A percentile compares a stretch with the other conserved stretches of the same genome.
Evolutionary conservation across 768 basidiomycete species (phyloP).

Genomic region (Hebeloma cylindrosporum): DNA sequence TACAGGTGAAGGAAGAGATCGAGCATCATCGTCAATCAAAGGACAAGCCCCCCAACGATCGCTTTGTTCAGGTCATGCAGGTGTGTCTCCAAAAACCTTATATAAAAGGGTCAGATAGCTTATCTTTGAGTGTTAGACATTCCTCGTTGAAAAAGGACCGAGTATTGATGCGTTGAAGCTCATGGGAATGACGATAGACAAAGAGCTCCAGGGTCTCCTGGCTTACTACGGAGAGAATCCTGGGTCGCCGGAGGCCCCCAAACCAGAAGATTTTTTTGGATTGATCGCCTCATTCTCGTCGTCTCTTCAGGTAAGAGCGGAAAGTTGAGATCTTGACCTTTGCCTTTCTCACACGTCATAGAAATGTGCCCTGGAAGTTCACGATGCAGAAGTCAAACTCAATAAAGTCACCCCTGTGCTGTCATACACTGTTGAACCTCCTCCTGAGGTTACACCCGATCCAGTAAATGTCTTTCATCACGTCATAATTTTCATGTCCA

Average conservation of each 20-base stretch:
- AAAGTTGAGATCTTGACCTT: background rate
- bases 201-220: conserved; percentile 60
- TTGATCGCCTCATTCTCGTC: conserved; percentile 74
- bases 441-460: conserved; percentile 23
- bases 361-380: conserved; percentile 73
- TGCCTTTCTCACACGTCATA: conserved; percentile 26
- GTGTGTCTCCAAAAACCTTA: conserved; percentile 32
- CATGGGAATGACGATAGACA: conserved; percentile 55
- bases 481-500: background rate
- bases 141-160: conserved; percentile 46
- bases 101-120: background rate
- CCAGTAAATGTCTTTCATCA: conserved; percentile 8
- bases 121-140: conserved; percentile 36
- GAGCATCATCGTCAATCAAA: conserved; percentile 35
- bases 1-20: conserved; percentile 59
- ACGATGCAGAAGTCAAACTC: conserved; percentile 45
- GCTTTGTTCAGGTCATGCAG: conserved; percentile 70
- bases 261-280: conserved; percentile 83
- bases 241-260: conserved; percentile 59
- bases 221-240: conserved; percentile 78
- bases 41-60: conserved; percentile 45
- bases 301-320: conserved; percentile 61
- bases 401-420: conserved; percentile 23
- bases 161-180: conserved; percentile 66
- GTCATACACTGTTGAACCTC: conserved; percentile 24